Evolutionary conservation across 192 early-diverging fungal genomes (phyloP).

Genomic region (Thamnidium elegans): DNA sequence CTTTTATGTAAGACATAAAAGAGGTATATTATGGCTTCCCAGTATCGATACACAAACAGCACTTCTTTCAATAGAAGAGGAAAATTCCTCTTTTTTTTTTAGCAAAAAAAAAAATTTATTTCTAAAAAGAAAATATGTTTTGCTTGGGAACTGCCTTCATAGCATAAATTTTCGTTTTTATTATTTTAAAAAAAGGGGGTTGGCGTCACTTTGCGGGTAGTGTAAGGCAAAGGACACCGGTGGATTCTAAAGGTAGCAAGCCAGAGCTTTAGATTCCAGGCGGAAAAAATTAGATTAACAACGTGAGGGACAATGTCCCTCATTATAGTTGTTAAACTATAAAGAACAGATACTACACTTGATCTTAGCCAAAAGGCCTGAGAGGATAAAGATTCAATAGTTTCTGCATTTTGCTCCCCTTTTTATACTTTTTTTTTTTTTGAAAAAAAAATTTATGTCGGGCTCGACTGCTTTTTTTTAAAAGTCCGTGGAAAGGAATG

Average conservation of each 20-base stretch:
- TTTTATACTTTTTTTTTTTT: slow-evolving; percentile 37
- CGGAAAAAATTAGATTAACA: slow-evolving; percentile 64
- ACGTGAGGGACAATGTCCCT: slow-evolving; percentile 40
- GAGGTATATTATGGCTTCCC: too few species aligned
- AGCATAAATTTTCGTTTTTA: slow-evolving; percentile 10
- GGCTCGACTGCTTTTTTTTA: too few species aligned
- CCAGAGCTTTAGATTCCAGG: slow-evolving; percentile 42
- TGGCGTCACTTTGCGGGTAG: slow-evolving; percentile 59
- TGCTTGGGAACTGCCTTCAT: too few species aligned
- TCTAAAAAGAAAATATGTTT: too few species aligned
- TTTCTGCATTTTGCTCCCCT: neutral
- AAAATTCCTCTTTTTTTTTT: too few species aligned
- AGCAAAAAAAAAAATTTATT: too few species aligned
- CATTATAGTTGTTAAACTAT: slow-evolving; percentile 66
- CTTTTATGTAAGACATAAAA: too few species aligned
- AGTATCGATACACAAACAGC: too few species aligned
- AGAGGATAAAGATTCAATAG: slow-evolving; percentile 58
- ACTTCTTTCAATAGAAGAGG: too few species aligned
- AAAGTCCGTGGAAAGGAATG: too few species aligned
- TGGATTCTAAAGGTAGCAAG: slow-evolving; percentile 44
- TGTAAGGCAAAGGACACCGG: slow-evolving; percentile 66
- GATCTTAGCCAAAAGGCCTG: slow-evolving; percentile 86
- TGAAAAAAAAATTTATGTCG: neutral
- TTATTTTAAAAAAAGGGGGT: slow-evolving; percentile 16
- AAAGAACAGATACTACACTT: slow-evolving; percentile 91